Percentiles rank a stretch among this genome's conserved stretches.
These are phyloP conservation scores for Arctostaphylos glauca DNA, from an alignment of 148 eudicot species.

Conservation along the genomic window DNA sequence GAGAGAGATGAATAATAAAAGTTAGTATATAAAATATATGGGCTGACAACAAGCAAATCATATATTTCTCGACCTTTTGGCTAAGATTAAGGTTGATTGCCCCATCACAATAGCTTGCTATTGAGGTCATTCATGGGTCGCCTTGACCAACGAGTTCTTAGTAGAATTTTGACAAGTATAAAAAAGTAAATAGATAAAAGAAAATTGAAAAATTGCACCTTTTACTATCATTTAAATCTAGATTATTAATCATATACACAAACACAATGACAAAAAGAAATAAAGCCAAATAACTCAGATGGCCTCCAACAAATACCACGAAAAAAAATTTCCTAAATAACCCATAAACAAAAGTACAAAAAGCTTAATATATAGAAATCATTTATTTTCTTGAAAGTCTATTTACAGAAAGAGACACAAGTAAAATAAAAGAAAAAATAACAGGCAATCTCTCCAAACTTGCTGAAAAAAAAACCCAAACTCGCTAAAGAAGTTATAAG, in stretches of 20 bases:
- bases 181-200: background rate
- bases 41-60: background rate
- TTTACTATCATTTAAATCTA: background rate
- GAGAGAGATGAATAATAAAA: too few relatives aligned
- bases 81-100: constrained; percentile 56
- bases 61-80: constrained; percentile 71
- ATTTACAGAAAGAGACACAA: background rate
- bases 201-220: background rate
- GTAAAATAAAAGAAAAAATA: background rate
- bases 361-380: background rate
- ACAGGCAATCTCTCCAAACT: background rate
- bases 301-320: background rate
- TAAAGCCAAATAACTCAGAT: too few relatives aligned
- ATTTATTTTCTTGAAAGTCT: background rate
- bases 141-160: background rate
- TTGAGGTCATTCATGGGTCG: too few relatives aligned
- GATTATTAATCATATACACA: background rate
- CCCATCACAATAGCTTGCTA: too few relatives aligned
- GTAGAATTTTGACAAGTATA: background rate
- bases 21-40: too few relatives aligned
- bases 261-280: background rate
- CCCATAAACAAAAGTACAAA: background rate
- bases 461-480: background rate
- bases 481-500: background rate
- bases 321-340: background rate